Percentiles rank a stretch among this genome's conserved stretches.
Evolutionary conservation across 768 basidiomycete genomes (phyloP).

Genomic region (Trametes meyenii): DNA sequence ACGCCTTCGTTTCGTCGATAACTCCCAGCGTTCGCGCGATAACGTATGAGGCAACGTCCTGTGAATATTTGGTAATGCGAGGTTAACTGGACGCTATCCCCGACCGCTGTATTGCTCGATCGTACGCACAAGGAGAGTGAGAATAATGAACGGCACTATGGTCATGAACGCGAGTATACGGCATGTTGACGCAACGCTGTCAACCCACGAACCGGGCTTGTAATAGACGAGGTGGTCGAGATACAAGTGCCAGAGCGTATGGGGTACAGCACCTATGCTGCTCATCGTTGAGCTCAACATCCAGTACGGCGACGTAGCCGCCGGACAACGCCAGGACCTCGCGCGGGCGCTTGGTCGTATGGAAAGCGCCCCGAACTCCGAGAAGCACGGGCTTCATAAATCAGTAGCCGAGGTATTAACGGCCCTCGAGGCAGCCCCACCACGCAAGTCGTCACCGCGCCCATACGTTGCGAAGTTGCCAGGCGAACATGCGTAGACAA

Average conservation of each 20-base stretch:
- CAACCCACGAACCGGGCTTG: conserved; percentile 66
- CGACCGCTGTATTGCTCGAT: not conserved
- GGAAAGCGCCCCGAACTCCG: no score
- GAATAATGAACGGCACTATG: conserved; percentile 52
- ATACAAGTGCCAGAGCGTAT: conserved; percentile 61
- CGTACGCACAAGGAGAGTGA: conserved; percentile 62
- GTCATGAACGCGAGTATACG: conserved; percentile 63
- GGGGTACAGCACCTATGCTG: conserved; percentile 41
- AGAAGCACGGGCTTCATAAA: no score
- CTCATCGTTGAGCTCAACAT: conserved; percentile 14
- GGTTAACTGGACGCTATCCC: not conserved
- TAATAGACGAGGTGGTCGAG: conserved; percentile 67
- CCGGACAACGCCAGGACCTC: no score
- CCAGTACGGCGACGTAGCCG: not conserved
- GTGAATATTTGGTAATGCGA: conserved; percentile 1
- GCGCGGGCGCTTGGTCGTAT: no score
- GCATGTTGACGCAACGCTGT: conserved; percentile 60
- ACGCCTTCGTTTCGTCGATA: conserved; percentile 73
- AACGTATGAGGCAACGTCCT: conserved; percentile 83
- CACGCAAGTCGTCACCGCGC: not conserved
- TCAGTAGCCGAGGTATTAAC: no score
- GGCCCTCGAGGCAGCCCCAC: no score
- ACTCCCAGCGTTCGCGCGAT: conserved; percentile 83
- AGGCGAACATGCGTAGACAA: not conserved
- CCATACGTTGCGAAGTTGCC: not conserved